Evolutionary conservation across 805 yeast species (phyloP).

Genomic region (Ogataea parapolymorpha): DNA sequence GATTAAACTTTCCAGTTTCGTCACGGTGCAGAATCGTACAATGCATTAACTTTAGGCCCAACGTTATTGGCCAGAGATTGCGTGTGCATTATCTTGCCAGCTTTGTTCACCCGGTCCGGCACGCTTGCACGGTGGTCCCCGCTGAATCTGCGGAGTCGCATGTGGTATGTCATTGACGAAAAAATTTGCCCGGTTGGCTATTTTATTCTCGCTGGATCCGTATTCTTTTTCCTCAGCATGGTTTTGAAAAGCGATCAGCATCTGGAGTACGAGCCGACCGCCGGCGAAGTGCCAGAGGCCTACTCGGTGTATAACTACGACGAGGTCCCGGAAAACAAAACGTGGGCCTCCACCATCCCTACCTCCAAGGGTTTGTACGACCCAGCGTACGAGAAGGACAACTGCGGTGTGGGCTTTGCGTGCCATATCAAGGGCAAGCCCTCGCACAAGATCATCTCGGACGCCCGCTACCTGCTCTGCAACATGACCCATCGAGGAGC

Average conservation of each 20-base stretch:
- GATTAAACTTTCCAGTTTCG: constrained; percentile 1
- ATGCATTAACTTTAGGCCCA: constrained; percentile 3
- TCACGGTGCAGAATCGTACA: constrained; percentile 4
- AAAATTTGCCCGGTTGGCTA: constrained; percentile 6
- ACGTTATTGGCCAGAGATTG: constrained; percentile 17
- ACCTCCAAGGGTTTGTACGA: constrained; percentile 85
- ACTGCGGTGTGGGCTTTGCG: constrained; percentile 98
- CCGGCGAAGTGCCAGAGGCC: constrained; percentile 22
- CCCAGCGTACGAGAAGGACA: constrained; percentile 92
- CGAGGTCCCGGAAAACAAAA: constrained; percentile 70
- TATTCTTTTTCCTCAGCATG: constrained; percentile 16
- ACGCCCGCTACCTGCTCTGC: constrained; percentile 82
- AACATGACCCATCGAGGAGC: constrained; percentile 99
- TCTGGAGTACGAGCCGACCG: constrained; percentile 23
- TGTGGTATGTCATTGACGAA: background rate
- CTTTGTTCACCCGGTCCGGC: constrained; percentile 7
- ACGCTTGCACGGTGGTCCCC: background rate
- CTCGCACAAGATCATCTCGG: constrained; percentile 90
- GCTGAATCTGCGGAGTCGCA: constrained; percentile 8
- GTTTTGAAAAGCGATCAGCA: constrained; percentile 30
- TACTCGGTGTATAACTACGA: constrained; percentile 59
- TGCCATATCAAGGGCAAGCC: constrained; percentile 86
- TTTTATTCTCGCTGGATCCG: constrained; percentile 3
- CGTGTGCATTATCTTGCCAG: constrained; percentile 5
- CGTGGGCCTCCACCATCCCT: constrained; percentile 93